Evolutionary conservation across 352 stramenopile species (phyloP).

Genomic region (Phytophthora cactorum): DNA sequence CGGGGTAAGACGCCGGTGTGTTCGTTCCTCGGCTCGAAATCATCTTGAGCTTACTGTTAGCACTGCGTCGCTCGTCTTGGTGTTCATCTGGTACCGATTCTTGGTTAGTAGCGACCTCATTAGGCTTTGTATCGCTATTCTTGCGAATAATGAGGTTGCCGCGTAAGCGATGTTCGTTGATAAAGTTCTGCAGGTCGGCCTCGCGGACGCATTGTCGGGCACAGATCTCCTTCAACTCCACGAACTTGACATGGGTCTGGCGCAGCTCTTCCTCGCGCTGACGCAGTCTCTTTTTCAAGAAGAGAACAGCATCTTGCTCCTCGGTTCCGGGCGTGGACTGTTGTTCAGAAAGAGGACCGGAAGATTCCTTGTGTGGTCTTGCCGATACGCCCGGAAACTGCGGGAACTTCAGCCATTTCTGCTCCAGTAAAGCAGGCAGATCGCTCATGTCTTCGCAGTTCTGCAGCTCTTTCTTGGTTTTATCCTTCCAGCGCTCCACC

Average conservation of each 20-base stretch:
- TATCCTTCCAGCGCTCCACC: constrained; percentile 64
- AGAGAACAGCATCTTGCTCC: constrained; percentile 44
- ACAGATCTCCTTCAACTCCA: constrained; percentile 80
- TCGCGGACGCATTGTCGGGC: constrained; percentile 79
- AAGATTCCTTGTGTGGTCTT: constrained; percentile 10
- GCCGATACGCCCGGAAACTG: constrained; percentile 35
- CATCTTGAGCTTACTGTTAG: constrained; percentile 14
- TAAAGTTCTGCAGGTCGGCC: constrained; percentile 80
- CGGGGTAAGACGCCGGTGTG: constrained; percentile 23
- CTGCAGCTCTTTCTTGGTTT: constrained; percentile 50
- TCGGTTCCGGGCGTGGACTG: background rate
- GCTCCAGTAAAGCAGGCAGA: constrained; percentile 48
- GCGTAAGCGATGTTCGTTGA: constrained; percentile 79
- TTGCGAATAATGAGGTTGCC: constrained; percentile 71
- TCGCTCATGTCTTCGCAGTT: constrained; percentile 36
- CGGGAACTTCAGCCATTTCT: constrained; percentile 65
- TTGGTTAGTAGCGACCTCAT: constrained; percentile 27
- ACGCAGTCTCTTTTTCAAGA: constrained; percentile 66
- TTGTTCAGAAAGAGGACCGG: constrained; percentile 9
- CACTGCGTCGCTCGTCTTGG: constrained; percentile 15
- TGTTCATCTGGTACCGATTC: constrained; percentile 18
- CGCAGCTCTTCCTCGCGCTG: constrained; percentile 67
- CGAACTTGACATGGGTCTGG: constrained; percentile 67
- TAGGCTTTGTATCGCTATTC: constrained; percentile 20
- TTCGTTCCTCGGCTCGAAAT: constrained; percentile 39